phyloP scores from a whole-genome alignment of 148 eudicot species.

The Euryodendron excelsum region DNA sequence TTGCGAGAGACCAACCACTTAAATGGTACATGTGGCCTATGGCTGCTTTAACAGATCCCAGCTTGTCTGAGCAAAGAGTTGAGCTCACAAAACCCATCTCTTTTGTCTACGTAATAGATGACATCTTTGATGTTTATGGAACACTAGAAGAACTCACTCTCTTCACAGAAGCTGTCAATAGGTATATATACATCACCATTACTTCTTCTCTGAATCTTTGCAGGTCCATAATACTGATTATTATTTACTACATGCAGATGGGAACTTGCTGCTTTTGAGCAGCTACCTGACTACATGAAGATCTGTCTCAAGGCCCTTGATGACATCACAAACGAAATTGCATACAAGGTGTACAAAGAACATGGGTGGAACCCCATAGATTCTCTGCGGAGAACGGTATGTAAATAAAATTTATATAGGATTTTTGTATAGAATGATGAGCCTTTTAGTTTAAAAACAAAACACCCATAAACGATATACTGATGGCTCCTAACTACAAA shows the following conservation, averaged over 20 bases:
- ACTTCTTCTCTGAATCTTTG: too few relatives aligned
- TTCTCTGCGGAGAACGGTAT: conserved; percentile 38
- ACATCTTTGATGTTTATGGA: conserved; percentile 65
- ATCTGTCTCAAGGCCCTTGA: conserved; percentile 42
- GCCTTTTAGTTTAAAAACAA: too few relatives aligned
- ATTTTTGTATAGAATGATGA: too few relatives aligned
- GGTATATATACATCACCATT: conserved; percentile 23
- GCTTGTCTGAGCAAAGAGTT: conserved; percentile 37
- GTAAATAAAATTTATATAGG: too few relatives aligned
- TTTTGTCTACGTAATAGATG: conserved; percentile 64
- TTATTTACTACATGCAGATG: too few relatives aligned
- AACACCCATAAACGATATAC: too few relatives aligned
- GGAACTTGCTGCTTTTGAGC: conserved; percentile 15
- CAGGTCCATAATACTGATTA: too few relatives aligned
- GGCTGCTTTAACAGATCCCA: conserved; percentile 39
- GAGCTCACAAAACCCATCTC: conserved; percentile 58
- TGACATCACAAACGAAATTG: conserved; percentile 40
- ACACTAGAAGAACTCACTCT: conserved; percentile 48
- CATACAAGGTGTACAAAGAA: conserved; percentile 27
- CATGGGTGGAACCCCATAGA: conserved; percentile 47
- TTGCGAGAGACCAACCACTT: conserved; percentile 51
- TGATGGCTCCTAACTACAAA: too few relatives aligned
- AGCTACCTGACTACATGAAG: conserved; percentile 62
- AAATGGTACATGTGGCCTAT: conserved; percentile 83
- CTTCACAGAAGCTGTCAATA: conserved; percentile 58